phyloP scores from a whole-genome alignment of 257 asterid species.

The Voacanga thouarsii region DNA sequence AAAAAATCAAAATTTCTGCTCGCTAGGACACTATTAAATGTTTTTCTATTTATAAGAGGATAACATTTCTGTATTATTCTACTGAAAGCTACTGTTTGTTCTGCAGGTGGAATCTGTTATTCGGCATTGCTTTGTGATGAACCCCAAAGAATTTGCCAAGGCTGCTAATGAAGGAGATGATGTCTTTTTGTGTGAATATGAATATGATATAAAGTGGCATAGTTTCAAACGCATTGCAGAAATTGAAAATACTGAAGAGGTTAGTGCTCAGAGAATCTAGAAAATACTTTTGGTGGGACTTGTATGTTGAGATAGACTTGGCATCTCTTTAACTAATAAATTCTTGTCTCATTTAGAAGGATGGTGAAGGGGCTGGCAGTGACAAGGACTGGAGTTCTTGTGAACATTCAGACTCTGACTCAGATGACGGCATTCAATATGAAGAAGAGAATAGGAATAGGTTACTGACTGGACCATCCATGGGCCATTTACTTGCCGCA shows the following conservation, averaged over 20 bases:
- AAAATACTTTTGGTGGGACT: not conserved
- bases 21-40: not conserved
- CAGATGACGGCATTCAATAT: conserved; percentile 53
- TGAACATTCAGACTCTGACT: conserved; percentile 44
- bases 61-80: not conserved
- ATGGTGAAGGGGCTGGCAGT: conserved; percentile 51
- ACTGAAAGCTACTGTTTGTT: conserved; percentile 9
- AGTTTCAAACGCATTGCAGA: conserved; percentile 88
- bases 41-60: conserved; percentile 5
- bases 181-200: conserved; percentile 89
- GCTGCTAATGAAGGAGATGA: conserved; percentile 84
- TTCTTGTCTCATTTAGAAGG: conserved; percentile 36
- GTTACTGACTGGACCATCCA: conserved; percentile 35
- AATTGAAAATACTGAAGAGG: conserved; percentile 50
- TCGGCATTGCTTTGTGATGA: conserved; percentile 77
- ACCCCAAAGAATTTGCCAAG: conserved; percentile 60
- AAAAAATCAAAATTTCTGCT: not conserved
- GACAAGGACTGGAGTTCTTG: conserved; percentile 67
- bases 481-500: conserved; percentile 69
- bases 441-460: conserved; percentile 45
- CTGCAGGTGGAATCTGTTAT: conserved; percentile 77
- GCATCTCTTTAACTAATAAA: conserved; percentile 17
- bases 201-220: conserved; percentile 73
- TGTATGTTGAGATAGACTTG: conserved; percentile 11
- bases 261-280: conserved; percentile 21